Evolutionary conservation across 78 protist genomes (phyloP), one percentile per base, ranked within the genome.

Genomic region (Blattamonas nauphoetae): DNA sequence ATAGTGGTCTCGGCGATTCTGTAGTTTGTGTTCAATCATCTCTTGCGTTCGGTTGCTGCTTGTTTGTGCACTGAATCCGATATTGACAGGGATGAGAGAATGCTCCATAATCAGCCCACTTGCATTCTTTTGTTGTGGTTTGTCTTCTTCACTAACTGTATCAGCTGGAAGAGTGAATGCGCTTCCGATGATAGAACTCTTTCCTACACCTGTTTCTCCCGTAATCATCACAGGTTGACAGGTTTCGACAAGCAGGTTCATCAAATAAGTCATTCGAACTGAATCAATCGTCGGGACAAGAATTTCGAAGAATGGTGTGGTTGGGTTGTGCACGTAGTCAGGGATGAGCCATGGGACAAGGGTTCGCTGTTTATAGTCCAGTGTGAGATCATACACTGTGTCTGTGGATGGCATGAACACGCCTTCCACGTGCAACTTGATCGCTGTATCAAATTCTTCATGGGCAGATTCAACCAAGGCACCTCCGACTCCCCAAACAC

Each of bases 161-260:
- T 45, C 2, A 36, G 64, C 45, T n/a, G 87, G 44, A n/a, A 1
- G 0, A 11, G 0, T 0, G n/a, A 93, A 88, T 35, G 35, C 44
- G 34, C 3, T 29, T 35, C 38, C 0, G 35, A 91, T 78, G 42
- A 79, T 36, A 45, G 84, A 46, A 36, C 94, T 88, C 88, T 94
- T 94, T 1, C 95, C 95, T 1, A 94, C 90, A 38, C 96, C 96
- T 0, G 95, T 91, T 6, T 80, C 81, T 1, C 96, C 96, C 45
- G 63, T 86, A 21, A 89, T 42, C 38, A 92, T 55, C n/a, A 91
- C 89, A 38, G 93, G 90, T 34, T 6, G 1, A 36, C 1, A 35
- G 55, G 78, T 0, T 6, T 0, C 0, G 0, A 93, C 1, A 3
- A 91, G 87, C 3, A 41, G 11, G 29, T 87, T 34, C 44, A 91